Evolutionary conservation across 2,329 filamentous ascomycete genomes (phyloP).

Genomic region (Scedosporium minutisporum): DNA sequence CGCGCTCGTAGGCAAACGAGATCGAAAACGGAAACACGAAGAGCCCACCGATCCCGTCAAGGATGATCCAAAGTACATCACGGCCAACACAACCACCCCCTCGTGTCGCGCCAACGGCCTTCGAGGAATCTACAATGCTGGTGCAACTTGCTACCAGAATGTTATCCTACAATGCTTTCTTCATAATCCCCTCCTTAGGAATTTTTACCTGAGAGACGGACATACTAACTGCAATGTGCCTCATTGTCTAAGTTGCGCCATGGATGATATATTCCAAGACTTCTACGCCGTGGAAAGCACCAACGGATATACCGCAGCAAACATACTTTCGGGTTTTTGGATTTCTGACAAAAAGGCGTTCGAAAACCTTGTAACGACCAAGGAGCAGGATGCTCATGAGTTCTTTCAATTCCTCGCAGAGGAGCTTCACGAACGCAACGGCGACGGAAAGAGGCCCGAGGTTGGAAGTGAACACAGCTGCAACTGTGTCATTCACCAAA

Average conservation of each 20-base stretch:
- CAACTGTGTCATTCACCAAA: constrained; percentile 86
- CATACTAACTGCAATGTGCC: constrained; percentile 65
- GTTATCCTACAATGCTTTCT: constrained; percentile 89
- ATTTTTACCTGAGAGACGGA: constrained; percentile 86
- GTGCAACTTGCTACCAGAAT: constrained; percentile 97
- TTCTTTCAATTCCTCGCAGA: constrained; percentile 95
- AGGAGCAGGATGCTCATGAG: constrained; percentile 94
- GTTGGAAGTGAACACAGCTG: constrained; percentile 56
- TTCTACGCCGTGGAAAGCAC: constrained; percentile 67
- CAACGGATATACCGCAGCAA: constrained; percentile 82
- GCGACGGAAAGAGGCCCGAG: constrained; percentile 55
- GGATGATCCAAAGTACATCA: constrained; percentile 69
- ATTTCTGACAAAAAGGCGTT: constrained; percentile 66
- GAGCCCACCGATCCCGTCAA: constrained; percentile 58
- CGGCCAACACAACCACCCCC: constrained; percentile 65
- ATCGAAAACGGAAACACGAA: constrained; percentile 67
- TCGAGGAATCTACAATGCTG: constrained; percentile 90
- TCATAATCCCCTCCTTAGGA: constrained; percentile 84
- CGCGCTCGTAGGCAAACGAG: constrained; percentile 19
- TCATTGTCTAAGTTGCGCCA: constrained; percentile 59
- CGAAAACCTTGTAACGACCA: constrained; percentile 74
- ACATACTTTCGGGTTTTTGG: constrained; percentile 84
- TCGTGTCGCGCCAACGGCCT: constrained; percentile 82
- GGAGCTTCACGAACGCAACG: constrained; percentile 76
- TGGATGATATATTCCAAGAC: constrained; percentile 66